Conservation (phyloP, 805 yeast genomes). For the Yamadazyma phyllophila region DNA sequence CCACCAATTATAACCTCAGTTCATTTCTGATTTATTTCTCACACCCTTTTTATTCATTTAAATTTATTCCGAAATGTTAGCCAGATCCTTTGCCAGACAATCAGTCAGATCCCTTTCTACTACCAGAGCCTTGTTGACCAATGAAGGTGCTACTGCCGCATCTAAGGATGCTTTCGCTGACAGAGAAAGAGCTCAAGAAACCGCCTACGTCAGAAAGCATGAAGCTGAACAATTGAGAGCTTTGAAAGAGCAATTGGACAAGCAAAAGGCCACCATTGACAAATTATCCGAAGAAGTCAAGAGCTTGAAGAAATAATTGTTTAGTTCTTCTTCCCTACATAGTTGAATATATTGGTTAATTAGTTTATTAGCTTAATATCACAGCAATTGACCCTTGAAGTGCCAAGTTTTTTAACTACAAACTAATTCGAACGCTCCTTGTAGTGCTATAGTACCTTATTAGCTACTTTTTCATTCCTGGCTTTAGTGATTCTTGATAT, state of each 20-base stretch:
- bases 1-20: constrained; percentile 6
- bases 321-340: background rate
- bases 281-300: constrained; percentile 51
- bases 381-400: no score
- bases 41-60: background rate
- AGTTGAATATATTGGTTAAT: background rate
- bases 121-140: constrained; percentile 23
- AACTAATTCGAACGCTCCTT: no score
- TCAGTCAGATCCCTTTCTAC: constrained; percentile 32
- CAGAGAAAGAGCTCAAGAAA: constrained; percentile 93
- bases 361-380: background rate
- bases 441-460: no score
- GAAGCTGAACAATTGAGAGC: constrained; percentile 83
- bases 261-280: constrained; percentile 62
- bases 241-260: constrained; percentile 71
- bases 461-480: no score
- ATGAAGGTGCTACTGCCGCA: constrained; percentile 23
- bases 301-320: constrained; percentile 42
- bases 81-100: constrained; percentile 14
- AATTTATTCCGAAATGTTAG: constrained; percentile 12
- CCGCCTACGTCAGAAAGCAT: constrained; percentile 78
- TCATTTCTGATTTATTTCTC: constrained; percentile 1
- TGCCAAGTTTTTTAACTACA: no score
- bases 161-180: constrained; percentile 47
- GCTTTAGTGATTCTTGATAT: background rate